These are phyloP conservation scores for Podospora conica DNA, from an alignment of 495 filamentous ascomycete genomes.

Conservation along the genomic window DNA sequence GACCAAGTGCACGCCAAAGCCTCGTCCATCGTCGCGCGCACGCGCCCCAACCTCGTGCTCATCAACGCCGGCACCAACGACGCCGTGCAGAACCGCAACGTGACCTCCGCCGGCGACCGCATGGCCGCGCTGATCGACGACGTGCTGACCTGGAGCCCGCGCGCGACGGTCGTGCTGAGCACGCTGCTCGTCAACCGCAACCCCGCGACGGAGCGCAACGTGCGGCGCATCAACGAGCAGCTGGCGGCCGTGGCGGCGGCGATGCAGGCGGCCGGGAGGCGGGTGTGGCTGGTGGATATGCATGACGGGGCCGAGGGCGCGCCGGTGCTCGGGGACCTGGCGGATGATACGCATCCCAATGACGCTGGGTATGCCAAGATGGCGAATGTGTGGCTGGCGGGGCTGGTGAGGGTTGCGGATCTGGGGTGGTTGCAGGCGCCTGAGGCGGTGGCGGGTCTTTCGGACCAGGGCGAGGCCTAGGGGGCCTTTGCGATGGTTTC, in stretches of 20 bases:
- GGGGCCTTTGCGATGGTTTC: not conserved
- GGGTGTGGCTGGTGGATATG: conserved; percentile 48
- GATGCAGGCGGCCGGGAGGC: conserved; percentile 25
- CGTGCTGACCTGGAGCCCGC: conserved; percentile 34
- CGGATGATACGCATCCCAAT: conserved; percentile 46
- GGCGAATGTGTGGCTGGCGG: conserved; percentile 47
- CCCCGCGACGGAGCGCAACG: conserved; percentile 18
- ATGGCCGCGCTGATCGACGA: conserved; percentile 35
- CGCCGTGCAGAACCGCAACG: conserved; percentile 24
- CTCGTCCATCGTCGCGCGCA: conserved; percentile 16
- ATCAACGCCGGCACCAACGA: conserved; percentile 49
- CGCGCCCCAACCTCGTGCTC: conserved; percentile 46
- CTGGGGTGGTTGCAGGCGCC: conserved; percentile 22
- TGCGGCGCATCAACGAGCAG: conserved; percentile 36
- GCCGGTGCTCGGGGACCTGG: conserved; percentile 32
- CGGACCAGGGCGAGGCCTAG: conserved; percentile 16
- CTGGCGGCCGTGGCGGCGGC: conserved; percentile 27
- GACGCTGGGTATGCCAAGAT: conserved; percentile 48
- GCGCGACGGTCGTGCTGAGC: conserved; percentile 43
- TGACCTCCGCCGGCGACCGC: conserved; percentile 26
- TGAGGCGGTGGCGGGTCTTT: conserved; percentile 17
- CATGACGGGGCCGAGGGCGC: conserved; percentile 19
- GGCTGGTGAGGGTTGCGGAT: conserved; percentile 28
- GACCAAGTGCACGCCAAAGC: conserved; percentile 38
- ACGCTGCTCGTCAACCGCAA: conserved; percentile 41